phyloP scores from a whole-genome alignment of 73 alveolate species.

The Breviolum minutum region DNA sequence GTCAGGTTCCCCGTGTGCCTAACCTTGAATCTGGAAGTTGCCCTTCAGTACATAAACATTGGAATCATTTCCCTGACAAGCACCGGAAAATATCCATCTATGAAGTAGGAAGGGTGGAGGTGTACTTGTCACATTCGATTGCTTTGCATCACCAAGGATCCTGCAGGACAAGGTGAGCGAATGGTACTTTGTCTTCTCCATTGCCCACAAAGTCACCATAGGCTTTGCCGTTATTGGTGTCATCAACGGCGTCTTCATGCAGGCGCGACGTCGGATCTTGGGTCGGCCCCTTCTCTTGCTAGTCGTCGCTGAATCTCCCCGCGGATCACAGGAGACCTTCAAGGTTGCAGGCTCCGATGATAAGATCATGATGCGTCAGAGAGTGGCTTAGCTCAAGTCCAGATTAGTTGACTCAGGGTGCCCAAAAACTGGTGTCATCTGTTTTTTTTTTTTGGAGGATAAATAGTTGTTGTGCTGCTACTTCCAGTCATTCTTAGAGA shows the following conservation, averaged over 20 bases:
- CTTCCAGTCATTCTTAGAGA: not conserved
- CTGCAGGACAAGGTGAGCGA: constrained; percentile 88
- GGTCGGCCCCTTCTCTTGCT: too few species aligned
- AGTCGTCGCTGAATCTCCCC: too few species aligned
- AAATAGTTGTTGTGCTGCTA: not conserved
- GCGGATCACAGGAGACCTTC: constrained; percentile 59
- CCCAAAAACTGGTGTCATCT: not conserved
- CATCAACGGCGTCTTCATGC: constrained; percentile 94
- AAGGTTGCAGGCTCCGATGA: constrained; percentile 89
- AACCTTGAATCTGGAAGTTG: too few species aligned
- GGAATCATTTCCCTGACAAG: too few species aligned
- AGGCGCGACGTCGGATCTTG: not conserved
- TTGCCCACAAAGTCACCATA: constrained; percentile 87
- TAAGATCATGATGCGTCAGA: constrained; percentile 86
- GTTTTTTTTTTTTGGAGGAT: too few species aligned
- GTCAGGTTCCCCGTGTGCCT: not conserved
- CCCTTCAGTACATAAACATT: too few species aligned
- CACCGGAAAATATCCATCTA: too few species aligned
- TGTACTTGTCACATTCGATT: not conserved
- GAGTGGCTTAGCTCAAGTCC: not conserved
- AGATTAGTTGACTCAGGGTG: not conserved
- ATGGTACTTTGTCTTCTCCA: constrained; percentile 57
- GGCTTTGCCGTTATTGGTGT: constrained; percentile 90
- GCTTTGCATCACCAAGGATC: not conserved
- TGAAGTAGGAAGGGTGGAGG: too few species aligned